phyloP scores from a whole-genome alignment of 2,329 filamentous ascomycete genomes.

The Fonsecaea erecta region DNA sequence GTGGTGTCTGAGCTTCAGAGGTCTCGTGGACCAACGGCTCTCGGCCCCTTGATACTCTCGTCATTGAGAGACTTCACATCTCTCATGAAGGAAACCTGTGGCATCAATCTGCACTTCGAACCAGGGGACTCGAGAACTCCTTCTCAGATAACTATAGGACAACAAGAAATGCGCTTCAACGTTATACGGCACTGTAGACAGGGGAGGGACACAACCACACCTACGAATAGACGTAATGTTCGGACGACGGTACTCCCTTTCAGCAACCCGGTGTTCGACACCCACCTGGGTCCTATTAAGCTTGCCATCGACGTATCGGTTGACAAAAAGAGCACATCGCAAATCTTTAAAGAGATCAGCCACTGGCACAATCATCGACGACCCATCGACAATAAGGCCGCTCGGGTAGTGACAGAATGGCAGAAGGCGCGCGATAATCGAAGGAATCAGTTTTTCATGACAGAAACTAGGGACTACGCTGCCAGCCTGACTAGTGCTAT shows the following conservation, averaged over 20 bases:
- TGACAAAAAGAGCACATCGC: background rate
- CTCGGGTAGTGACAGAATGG: background rate
- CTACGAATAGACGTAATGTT: background rate
- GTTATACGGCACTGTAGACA: background rate
- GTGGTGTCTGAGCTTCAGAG: background rate
- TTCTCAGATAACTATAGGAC: background rate
- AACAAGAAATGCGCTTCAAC: background rate
- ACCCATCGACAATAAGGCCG: background rate
- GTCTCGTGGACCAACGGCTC: background rate
- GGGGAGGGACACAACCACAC: background rate
- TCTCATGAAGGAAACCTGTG: background rate
- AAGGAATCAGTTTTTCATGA: background rate
- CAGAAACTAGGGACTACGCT: background rate
- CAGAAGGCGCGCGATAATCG: background rate
- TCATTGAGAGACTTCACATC: background rate
- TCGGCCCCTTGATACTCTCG: background rate
- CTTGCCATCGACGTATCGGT: background rate
- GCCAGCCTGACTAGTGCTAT: background rate
- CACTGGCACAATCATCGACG: background rate
- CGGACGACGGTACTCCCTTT: background rate
- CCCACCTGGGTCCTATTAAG: background rate
- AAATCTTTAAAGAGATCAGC: conserved; percentile 1
- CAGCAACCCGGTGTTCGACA: background rate
- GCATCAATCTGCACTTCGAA: background rate
- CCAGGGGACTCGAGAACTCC: background rate